phyloP scores from a whole-genome alignment of 345 rosid genomes.

The Melaleuca quinquenervia region DNA sequence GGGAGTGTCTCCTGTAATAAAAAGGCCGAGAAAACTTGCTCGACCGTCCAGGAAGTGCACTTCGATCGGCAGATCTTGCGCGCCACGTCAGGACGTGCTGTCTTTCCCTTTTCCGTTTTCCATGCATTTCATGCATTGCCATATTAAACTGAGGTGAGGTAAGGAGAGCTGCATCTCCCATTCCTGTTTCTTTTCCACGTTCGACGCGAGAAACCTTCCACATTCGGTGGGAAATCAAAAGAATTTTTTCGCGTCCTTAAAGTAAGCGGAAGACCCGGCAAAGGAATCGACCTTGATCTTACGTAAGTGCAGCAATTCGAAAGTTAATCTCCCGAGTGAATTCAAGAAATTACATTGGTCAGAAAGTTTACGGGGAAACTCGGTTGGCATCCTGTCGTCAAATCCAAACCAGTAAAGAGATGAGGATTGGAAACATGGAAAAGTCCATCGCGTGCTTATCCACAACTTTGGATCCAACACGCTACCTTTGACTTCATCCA shows the following conservation, averaged over 20 bases:
- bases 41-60: background rate
- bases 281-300: background rate
- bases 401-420: background rate
- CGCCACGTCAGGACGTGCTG: background rate
- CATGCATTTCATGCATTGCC: background rate
- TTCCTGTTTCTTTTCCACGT: background rate
- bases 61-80: background rate
- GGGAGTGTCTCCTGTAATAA: background rate
- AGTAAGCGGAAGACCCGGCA: background rate
- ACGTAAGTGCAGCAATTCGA: background rate
- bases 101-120: background rate
- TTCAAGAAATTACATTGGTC: background rate
- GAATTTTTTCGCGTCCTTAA: background rate
- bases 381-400: background rate
- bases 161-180: background rate
- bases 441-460: background rate
- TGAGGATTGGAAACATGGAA: background rate
- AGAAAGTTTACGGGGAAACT: background rate
- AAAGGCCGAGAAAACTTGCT: background rate
- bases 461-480: background rate
- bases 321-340: background rate
- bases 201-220: background rate
- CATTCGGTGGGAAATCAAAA: background rate
- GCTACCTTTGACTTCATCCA: background rate
- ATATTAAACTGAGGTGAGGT: background rate